Conservation (phyloP, 345 rosid species). For the Mallotus nudiflorus region DNA sequence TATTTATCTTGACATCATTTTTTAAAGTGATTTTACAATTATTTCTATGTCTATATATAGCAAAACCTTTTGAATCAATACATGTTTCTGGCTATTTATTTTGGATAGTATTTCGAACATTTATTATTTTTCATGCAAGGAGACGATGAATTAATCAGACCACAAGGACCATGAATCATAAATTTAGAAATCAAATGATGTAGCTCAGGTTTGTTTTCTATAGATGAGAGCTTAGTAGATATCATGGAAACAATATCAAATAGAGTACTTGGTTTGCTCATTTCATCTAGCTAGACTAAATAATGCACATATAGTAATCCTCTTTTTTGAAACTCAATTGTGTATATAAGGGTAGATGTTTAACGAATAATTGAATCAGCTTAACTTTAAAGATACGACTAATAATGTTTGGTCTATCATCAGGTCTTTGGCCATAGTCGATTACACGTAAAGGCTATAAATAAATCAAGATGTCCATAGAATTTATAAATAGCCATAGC, state of each 20-base stretch:
- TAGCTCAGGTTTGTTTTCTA: fast-evolving
- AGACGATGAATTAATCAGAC: background rate
- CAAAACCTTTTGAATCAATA: background rate
- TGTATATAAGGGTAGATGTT: background rate
- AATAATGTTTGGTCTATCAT: background rate
- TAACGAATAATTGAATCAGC: background rate
- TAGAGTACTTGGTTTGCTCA: background rate
- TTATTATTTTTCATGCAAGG: background rate
- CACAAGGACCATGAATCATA: no score
- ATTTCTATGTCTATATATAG: background rate
- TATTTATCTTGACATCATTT: background rate
- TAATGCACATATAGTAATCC: background rate
- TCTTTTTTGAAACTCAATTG: conserved; percentile 8
- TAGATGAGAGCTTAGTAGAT: background rate
- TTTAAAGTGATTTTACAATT: background rate
- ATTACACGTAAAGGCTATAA: background rate
- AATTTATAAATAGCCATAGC: background rate
- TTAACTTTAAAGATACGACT: background rate
- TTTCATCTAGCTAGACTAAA: background rate
- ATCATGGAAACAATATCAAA: background rate
- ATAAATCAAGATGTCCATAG: background rate
- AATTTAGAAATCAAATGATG: background rate
- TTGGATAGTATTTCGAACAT: background rate
- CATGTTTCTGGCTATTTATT: background rate
- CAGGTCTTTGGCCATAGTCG: background rate